Conservation (phyloP, 1,284 basidiomycete species). For the Xerocomus nothofagi region DNA sequence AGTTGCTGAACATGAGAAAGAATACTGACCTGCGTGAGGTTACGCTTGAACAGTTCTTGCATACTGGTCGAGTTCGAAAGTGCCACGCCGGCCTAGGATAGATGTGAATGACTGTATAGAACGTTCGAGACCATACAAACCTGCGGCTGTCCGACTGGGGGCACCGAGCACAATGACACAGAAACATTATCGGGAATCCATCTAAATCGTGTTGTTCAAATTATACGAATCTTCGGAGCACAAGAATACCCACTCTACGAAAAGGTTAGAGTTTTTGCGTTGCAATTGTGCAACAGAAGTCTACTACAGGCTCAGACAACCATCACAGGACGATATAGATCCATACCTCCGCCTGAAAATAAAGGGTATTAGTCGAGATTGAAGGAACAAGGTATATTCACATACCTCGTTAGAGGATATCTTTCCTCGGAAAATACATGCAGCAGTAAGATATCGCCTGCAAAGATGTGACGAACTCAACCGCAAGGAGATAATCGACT, state of each 20-base stretch:
- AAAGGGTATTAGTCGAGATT: neutral
- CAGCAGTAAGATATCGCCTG: slow-evolving; percentile 83
- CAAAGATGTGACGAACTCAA: slow-evolving; percentile 1
- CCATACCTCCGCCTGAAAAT: slow-evolving; percentile 39
- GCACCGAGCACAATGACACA: slow-evolving; percentile 78
- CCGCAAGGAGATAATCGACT: neutral
- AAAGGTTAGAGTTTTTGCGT: slow-evolving; percentile 68
- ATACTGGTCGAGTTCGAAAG: slow-evolving; percentile 86
- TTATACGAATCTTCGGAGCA: neutral
- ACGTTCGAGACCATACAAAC: slow-evolving; percentile 36
- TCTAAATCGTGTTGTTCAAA: slow-evolving; percentile 37
- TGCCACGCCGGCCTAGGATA: slow-evolving; percentile 65
- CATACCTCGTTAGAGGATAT: slow-evolving; percentile 79
- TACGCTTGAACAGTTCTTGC: slow-evolving; percentile 89
- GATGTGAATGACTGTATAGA: slow-evolving; percentile 1
- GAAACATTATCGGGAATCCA: slow-evolving; percentile 88
- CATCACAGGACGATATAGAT: neutral
- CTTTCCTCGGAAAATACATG: slow-evolving; percentile 85
- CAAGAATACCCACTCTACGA: slow-evolving; percentile 64
- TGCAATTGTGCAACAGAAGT: slow-evolving; percentile 58
- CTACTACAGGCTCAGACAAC: slow-evolving; percentile 27
- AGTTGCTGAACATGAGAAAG: slow-evolving; percentile 9
- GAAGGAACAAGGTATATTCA: slow-evolving; percentile 16
- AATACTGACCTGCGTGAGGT: slow-evolving; percentile 52
- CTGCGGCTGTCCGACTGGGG: slow-evolving; percentile 77